These are phyloP conservation scores for Paraleonurus japonicus DNA, from an alignment of 257 asterid species.

Conservation along the genomic window DNA sequence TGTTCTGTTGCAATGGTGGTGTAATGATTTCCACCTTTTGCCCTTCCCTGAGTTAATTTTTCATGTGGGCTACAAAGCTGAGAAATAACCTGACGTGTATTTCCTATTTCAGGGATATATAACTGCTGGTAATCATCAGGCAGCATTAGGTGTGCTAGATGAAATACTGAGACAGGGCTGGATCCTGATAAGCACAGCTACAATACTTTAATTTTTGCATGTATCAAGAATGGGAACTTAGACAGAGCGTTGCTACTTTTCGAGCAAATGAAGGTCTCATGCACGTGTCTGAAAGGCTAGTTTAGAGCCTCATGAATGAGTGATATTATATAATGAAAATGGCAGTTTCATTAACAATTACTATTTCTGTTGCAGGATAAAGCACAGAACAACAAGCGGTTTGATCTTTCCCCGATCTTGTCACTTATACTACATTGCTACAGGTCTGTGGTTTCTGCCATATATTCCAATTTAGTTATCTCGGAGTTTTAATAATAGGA, in stretches of 20 bases:
- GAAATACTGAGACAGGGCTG: conserved; percentile 53
- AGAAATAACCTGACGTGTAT: conserved; percentile 6
- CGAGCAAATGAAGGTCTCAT: conserved; percentile 70
- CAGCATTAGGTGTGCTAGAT: conserved; percentile 50
- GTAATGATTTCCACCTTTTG: not conserved
- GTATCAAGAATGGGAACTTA: conserved; percentile 52
- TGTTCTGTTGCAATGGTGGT: conserved; percentile 1
- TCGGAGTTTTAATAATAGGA: conserved; percentile 13
- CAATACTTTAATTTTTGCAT: conserved; percentile 64
- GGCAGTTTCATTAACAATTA: conserved; percentile 23
- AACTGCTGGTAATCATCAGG: conserved; percentile 51
- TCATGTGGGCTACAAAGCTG: not conserved
- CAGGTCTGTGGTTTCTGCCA: conserved; percentile 38
- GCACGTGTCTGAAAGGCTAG: conserved; percentile 56
- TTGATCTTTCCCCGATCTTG: conserved; percentile 58
- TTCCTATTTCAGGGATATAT: conserved; percentile 61
- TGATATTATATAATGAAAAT: conserved; percentile 18
- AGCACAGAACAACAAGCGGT: conserved; percentile 34
- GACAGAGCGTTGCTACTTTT: conserved; percentile 48
- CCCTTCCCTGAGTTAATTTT: not conserved
- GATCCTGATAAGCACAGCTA: conserved; percentile 62
- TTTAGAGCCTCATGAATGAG: conserved; percentile 49
- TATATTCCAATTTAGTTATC: not conserved
- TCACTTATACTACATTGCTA: conserved; percentile 64
- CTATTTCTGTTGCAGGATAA: conserved; percentile 48